phyloP scores from a whole-genome alignment of 2,329 filamentous ascomycete species.

The Sporothrix inflata region DNA sequence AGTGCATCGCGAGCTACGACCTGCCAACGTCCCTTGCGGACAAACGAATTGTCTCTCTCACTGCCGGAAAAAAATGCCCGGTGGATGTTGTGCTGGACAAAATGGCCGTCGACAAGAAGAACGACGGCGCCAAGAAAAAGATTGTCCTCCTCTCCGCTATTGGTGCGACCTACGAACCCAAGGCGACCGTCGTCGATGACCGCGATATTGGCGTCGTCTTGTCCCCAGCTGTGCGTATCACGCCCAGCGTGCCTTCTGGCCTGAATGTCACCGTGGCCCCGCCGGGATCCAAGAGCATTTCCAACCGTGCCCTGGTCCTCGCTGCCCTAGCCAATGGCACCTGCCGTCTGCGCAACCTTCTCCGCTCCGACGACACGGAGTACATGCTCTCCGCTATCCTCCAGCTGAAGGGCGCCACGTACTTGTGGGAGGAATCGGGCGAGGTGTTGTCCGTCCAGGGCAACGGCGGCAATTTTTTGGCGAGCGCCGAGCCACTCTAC shows the following conservation, averaged over 20 bases:
- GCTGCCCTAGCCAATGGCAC: slow-evolving; percentile 85
- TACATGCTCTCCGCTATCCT: slow-evolving; percentile 94
- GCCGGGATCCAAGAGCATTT: slow-evolving; percentile 96
- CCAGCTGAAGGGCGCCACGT: slow-evolving; percentile 81
- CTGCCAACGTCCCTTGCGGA: slow-evolving; percentile 85
- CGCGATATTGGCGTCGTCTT: slow-evolving; percentile 80
- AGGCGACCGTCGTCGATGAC: slow-evolving; percentile 88
- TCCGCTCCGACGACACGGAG: slow-evolving; percentile 96
- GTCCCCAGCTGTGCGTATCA: slow-evolving; percentile 75
- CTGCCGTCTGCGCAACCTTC: slow-evolving; percentile 86
- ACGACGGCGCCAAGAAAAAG: slow-evolving; percentile 92
- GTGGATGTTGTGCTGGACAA: slow-evolving; percentile 85
- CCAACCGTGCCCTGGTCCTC: slow-evolving; percentile 91
- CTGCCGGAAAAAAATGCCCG: slow-evolving; percentile 83
- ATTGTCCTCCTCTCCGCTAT: slow-evolving; percentile 91
- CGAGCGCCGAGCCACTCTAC: slow-evolving; percentile 78
- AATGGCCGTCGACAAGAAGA: slow-evolving; percentile 99
- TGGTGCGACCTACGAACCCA: slow-evolving; percentile 82
- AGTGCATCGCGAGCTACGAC: slow-evolving; percentile 93
- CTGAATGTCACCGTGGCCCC: slow-evolving; percentile 75
- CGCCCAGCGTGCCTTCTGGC: slow-evolving; percentile 68
- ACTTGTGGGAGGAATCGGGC: slow-evolving; percentile 93
- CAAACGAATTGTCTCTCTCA: slow-evolving; percentile 77
- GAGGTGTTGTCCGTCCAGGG: slow-evolving; percentile 86
- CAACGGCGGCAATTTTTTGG: slow-evolving; percentile 82